Percentiles rank a stretch among this genome's conserved stretches.
Evolutionary conservation across 169 alveolate species (phyloP).

Genomic region (Eimeria necatrix): DNA sequence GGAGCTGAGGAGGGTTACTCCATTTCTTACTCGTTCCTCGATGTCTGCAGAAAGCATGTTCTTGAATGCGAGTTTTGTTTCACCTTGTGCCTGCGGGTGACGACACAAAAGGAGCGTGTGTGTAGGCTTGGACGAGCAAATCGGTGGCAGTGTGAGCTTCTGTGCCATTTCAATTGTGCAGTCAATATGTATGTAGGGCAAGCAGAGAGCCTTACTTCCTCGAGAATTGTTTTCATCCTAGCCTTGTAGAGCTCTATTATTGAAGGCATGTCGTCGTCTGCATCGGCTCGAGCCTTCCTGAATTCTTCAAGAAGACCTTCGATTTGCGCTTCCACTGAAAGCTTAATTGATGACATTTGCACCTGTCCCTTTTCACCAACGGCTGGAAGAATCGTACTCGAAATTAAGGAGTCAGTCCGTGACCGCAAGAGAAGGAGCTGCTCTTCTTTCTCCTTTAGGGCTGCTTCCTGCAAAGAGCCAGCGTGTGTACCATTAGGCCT

Average conservation of each 20-base stretch:
- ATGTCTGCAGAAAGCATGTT: slow-evolving; percentile 58
- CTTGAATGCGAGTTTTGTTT: slow-evolving; percentile 37
- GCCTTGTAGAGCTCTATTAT: slow-evolving; percentile 70
- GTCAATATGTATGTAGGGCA: too few species aligned
- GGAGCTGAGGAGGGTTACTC: neutral
- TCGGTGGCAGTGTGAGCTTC: neutral
- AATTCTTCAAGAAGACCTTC: slow-evolving; percentile 64
- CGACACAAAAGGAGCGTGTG: neutral
- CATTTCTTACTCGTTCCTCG: slow-evolving; percentile 27
- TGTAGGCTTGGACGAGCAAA: neutral
- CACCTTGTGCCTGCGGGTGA: slow-evolving; percentile 38
- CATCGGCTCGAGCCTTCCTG: slow-evolving; percentile 65
- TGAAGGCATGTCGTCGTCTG: slow-evolving; percentile 49
- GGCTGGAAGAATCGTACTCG: slow-evolving; percentile 68
- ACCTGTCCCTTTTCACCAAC: slow-evolving; percentile 54
- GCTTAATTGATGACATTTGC: slow-evolving; percentile 63
- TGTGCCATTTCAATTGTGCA: neutral
- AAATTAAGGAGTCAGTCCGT: slow-evolving; percentile 9
- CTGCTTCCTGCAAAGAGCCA: slow-evolving; percentile 2
- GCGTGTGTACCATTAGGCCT: neutral
- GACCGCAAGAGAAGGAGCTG: slow-evolving; percentile 48
- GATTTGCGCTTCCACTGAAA: slow-evolving; percentile 30
- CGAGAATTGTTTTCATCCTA: slow-evolving; percentile 14
- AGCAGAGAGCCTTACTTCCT: slow-evolving; percentile 25
- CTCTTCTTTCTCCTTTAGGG: neutral